Evolutionary conservation across 495 filamentous ascomycete species (phyloP).

Genomic region (Daldinia caldariorum): DNA sequence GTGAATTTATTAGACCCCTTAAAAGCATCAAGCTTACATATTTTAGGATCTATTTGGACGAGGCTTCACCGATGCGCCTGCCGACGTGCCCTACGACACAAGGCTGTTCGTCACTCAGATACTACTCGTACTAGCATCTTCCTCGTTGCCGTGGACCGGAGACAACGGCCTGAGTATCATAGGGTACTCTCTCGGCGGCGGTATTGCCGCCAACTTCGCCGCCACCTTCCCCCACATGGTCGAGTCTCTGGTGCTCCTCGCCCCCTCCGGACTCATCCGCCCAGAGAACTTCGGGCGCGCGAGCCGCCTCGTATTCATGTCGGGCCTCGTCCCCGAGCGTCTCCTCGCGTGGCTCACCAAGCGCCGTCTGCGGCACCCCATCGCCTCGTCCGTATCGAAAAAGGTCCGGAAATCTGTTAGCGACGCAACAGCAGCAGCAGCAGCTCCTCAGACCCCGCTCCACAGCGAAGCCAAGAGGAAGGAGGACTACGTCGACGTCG

Average conservation of each 20-base stretch:
- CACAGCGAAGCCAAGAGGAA: conserved; percentile 33
- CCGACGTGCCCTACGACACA: conserved; percentile 70
- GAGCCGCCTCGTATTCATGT: conserved; percentile 56
- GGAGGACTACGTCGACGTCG: conserved; percentile 46
- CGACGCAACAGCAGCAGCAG: background rate
- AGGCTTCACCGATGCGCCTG: conserved; percentile 79
- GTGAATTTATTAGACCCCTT: background rate
- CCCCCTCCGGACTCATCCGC: conserved; percentile 69
- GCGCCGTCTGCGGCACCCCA: conserved; percentile 52
- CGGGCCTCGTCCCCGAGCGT: conserved; percentile 52
- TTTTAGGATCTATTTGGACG: conserved; percentile 74
- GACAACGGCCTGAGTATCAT: conserved; percentile 69
- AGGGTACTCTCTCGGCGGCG: conserved; percentile 87
- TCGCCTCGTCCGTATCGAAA: conserved; percentile 50
- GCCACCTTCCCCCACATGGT: conserved; percentile 74
- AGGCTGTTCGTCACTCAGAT: conserved; percentile 80
- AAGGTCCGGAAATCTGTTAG: conserved; percentile 25
- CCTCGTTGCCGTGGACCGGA: conserved; percentile 61
- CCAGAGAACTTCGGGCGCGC: conserved; percentile 52
- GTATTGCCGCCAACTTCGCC: conserved; percentile 76
- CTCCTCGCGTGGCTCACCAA: conserved; percentile 52
- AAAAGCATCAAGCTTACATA: conserved; percentile 8
- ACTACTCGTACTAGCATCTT: conserved; percentile 73
- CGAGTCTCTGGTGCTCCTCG: conserved; percentile 76
- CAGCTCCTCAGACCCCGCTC: background rate